These are phyloP conservation scores for Venturiaceae sp. DNA, from an alignment of 2,329 filamentous ascomycete genomes.

Conservation along the genomic window DNA sequence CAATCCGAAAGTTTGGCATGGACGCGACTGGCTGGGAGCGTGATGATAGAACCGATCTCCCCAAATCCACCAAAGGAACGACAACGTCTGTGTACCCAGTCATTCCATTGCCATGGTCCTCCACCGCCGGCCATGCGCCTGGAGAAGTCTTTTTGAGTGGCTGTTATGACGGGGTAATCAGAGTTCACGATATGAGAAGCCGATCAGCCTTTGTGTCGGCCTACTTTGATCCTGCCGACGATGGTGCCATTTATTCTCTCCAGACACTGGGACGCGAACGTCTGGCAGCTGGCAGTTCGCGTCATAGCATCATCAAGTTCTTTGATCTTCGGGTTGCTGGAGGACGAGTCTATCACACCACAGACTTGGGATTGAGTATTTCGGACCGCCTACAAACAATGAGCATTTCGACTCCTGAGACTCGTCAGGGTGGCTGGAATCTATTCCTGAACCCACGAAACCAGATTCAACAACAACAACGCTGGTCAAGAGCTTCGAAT, in stretches of 20 bases:
- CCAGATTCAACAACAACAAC: conserved; percentile 10
- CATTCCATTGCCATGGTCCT: conserved; percentile 25
- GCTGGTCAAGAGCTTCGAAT: not conserved
- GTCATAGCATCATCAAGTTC: conserved; percentile 50
- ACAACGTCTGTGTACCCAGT: conserved; percentile 36
- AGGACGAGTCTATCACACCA: conserved; percentile 26
- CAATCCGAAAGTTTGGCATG: conserved; percentile 29
- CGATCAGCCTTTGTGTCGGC: conserved; percentile 34
- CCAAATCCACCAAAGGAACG: conserved; percentile 20
- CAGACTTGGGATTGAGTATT: conserved; percentile 12
- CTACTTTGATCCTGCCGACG: conserved; percentile 47
- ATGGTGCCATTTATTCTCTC: conserved; percentile 49
- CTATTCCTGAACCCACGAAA: conserved; percentile 32
- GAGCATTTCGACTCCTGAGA: not conserved
- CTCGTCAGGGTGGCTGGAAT: conserved; percentile 28
- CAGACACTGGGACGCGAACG: conserved; percentile 45
- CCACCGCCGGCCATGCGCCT: conserved; percentile 18
- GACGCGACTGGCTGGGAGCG: conserved; percentile 14
- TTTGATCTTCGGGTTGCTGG: conserved; percentile 49
- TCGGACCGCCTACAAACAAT: not conserved
- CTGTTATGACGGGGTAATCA: conserved; percentile 45
- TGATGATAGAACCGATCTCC: conserved; percentile 15
- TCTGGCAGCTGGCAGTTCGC: conserved; percentile 46
- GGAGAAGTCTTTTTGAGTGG: conserved; percentile 49
- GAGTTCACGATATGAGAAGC: conserved; percentile 52